Evolutionary conservation across 768 basidiomycete species (phyloP), one percentile per base, ranked within the genome.

Genomic region (Xerocomus brunneocitrinus): DNA sequence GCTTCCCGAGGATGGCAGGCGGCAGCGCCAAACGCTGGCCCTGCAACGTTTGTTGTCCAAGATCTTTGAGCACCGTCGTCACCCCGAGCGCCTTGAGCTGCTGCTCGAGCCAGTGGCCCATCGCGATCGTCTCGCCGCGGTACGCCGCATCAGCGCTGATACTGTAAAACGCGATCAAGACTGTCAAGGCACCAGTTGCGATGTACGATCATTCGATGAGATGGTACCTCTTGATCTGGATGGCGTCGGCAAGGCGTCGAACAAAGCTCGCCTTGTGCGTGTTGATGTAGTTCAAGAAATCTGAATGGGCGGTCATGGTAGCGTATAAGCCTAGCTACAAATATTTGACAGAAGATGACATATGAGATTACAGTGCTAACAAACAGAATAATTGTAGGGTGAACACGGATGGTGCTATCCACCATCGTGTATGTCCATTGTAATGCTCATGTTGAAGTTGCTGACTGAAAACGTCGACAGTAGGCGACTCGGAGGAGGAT

Each of bases 71-170:
- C 63, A 82, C 76, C 1, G 91, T 93, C 47, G 81, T 82, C 41
- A 89, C 91, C 6, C 91, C 92, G 40, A 92, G 78, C n/a, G 78
- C 70, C 42, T 79, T 80, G 54, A 98, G 82, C 65, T 93, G 81
- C 5, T 63, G 67, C 53, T 89, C 76, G 52, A 98, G 78, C 83
- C 85, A 98, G 34, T 83, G 73, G 0, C 84, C 87, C 97, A 99
- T 99, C 59, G 74, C 78, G 64, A 89, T 74, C 57, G 95, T 91
- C 68, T 92, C 86, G 43, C 77, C 69, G 39, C 94, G 84, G 64
- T 80, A 83, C 5, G 77, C 70, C 14, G 81, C 80, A 70, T 92
- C 89, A 19, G 85, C 81, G 54, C 83, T 84, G 57, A 92, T 74
- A 62, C 88, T 87, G 64, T 40, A 10, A 47, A 19, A 16, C 27